Percentiles rank a stretch among this genome's conserved stretches.
These are phyloP conservation scores for Saprolegnia diclina DNA, from an alignment of 352 stramenopile species.

Conservation along the genomic window DNA sequence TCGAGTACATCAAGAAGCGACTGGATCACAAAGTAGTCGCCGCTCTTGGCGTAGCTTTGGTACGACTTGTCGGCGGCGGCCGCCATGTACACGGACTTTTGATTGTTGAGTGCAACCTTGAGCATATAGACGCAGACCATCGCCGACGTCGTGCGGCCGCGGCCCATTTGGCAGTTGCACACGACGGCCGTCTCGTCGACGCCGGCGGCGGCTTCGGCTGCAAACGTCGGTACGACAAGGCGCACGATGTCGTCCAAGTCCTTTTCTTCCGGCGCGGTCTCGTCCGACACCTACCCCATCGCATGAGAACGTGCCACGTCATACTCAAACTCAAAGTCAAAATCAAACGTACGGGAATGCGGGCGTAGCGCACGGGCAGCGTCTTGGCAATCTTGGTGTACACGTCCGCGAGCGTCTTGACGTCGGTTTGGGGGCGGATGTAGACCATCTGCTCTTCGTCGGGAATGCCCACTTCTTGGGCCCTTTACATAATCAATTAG, in stretches of 20 bases:
- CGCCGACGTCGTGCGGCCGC: constrained; percentile 7
- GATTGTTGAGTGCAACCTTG: neutral
- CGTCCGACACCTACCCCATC: constrained; percentile 29
- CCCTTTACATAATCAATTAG: too few species aligned
- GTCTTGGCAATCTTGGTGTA: constrained; percentile 17
- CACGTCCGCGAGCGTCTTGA: constrained; percentile 15
- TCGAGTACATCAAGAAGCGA: constrained; percentile 57
- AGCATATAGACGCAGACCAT: constrained; percentile 14
- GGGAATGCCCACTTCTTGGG: constrained; percentile 10
- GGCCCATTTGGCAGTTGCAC: constrained; percentile 19
- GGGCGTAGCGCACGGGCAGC: constrained; percentile 11
- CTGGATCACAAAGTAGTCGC: constrained; percentile 67
- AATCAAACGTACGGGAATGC: constrained; percentile 15
- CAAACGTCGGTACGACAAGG: constrained; percentile 9
- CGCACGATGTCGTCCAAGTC: constrained; percentile 33
- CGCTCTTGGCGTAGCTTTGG: constrained; percentile 24
- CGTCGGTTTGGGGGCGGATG: neutral
- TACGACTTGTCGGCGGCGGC: neutral
- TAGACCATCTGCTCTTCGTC: constrained; percentile 19
- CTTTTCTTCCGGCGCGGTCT: constrained; percentile 33
- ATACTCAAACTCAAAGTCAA: too few species aligned
- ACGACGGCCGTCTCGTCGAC: constrained; percentile 11
- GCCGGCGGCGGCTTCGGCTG: neutral
- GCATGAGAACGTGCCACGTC: neutral
- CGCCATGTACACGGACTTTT: neutral